Evolutionary conservation across 306 rosid species (phyloP), one percentile per base, ranked within the genome.

Genomic region (Malus fusca): DNA sequence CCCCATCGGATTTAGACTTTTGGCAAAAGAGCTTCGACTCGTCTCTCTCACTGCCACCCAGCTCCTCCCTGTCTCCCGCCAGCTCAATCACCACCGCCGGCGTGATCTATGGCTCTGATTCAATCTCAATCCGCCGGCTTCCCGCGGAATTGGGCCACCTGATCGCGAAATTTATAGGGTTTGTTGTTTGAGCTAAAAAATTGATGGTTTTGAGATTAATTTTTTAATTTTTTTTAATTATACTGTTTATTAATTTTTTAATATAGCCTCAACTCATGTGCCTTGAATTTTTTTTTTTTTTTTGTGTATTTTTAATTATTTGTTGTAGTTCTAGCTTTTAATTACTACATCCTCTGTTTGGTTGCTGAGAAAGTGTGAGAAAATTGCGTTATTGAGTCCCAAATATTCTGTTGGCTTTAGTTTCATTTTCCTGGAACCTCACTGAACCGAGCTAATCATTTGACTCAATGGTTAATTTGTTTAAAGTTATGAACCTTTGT

Each of bases 1-100:
- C 53, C 18, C 72, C 77, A 17, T 44, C 70, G 48, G 82, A 74
- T 78, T 78, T 78, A 78, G 76, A 48, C 73, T 71, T 42, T 77
- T 17, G 37, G 28, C 14, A 11, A 66, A 12, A 5, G 14, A 40
- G 59, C 68, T 58, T 23, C 60, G 69, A 69, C 42, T 44, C 21
- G 3, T 35, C 71, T 65, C 68, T 21, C 78, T 73, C 73, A 18
- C 78, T 43, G 3, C 52, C 52, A 48, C 78, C 37, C 62, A 42
- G 65, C 26, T 21, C 26, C 75, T 3, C 11, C 48, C 64, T 52
- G 55, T 78, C 42, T 23, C 21, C 68, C 23, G 37, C n/a, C 58
- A 28, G 65, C 79, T 26, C 61, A 40, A 78, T 78, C 75, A 65
- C 79, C 66, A 44, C n/a, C 28, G 8, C 46, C 77, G 35, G 18